Evolutionary conservation across 768 basidiomycete genomes (phyloP).

Genomic region (Mycena latifolia): DNA sequence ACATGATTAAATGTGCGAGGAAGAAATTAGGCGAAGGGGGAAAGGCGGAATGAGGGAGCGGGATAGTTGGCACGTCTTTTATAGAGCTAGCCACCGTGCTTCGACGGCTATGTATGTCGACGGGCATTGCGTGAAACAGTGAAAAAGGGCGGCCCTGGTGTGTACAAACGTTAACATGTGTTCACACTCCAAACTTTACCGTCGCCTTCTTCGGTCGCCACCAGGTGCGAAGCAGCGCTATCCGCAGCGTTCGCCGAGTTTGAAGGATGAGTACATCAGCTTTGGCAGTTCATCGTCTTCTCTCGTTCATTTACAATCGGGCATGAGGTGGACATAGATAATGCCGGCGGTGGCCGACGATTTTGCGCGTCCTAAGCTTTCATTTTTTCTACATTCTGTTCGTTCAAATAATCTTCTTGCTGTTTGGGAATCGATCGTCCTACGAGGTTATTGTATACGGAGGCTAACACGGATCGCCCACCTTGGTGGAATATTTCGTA

Average conservation of each 20-base stretch:
- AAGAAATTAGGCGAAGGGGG: slow-evolving; percentile 28
- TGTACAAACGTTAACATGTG: slow-evolving; percentile 20
- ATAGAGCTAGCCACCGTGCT: slow-evolving; percentile 19
- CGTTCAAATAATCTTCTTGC: slow-evolving; percentile 11
- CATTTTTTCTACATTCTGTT: slow-evolving; percentile 4
- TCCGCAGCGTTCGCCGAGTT: slow-evolving; percentile 35
- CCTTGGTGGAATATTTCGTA: background rate
- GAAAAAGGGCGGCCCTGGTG: slow-evolving; percentile 1
- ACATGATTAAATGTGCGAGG: slow-evolving; percentile 31
- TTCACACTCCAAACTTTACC: slow-evolving; percentile 20
- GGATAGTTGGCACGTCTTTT: slow-evolving; percentile 16
- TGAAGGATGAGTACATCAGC: slow-evolving; percentile 28
- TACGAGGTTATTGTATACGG: slow-evolving; percentile 4
- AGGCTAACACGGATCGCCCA: slow-evolving; percentile 10
- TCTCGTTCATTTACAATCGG: slow-evolving; percentile 17
- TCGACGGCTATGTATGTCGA: slow-evolving; percentile 22
- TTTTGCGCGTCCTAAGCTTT: slow-evolving; percentile 19
- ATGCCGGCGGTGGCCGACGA: slow-evolving; percentile 18
- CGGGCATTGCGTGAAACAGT: slow-evolving; percentile 3
- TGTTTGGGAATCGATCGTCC: slow-evolving; percentile 23
- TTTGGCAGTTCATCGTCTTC: slow-evolving; percentile 32
- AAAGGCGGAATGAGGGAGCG: slow-evolving; percentile 21
- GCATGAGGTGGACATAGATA: slow-evolving; percentile 31
- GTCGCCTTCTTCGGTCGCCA: slow-evolving; percentile 28
- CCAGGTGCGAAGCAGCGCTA: slow-evolving; percentile 29